phyloP scores from a whole-genome alignment of 257 asterid species.

The Scutellaria minor region DNA sequence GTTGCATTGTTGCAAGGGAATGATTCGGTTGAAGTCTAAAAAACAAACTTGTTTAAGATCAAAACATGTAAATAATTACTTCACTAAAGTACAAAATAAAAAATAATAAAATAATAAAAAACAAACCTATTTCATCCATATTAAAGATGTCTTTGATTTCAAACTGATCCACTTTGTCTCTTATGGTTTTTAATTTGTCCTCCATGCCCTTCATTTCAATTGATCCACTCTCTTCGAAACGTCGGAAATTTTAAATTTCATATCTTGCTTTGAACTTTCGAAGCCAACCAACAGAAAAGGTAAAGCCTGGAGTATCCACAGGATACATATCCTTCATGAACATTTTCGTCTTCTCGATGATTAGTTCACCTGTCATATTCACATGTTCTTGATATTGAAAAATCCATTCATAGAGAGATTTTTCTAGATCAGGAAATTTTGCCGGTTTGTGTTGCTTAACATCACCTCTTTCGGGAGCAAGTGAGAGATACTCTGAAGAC shows the following conservation, averaged over 20 bases:
- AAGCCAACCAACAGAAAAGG: neutral
- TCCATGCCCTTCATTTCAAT: too few species aligned
- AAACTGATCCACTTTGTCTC: too few species aligned
- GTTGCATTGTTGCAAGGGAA: too few species aligned
- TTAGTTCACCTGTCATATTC: neutral
- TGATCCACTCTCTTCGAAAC: neutral
- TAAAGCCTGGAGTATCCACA: neutral
- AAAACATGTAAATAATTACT: neutral
- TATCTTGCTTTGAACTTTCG: slow-evolving; percentile 5
- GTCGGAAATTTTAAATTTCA: neutral
- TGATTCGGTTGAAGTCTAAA: too few species aligned
- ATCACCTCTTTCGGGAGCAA: neutral
- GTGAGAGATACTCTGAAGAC: slow-evolving; percentile 3
- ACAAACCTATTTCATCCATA: neutral
- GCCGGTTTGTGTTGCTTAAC: neutral
- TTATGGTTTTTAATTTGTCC: too few species aligned
- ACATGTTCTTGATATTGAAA: neutral
- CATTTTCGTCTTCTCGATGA: neutral
- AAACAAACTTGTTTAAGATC: neutral
- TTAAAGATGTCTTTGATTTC: too few species aligned
- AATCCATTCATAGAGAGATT: too few species aligned
- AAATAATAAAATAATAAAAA: neutral
- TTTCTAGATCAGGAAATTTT: neutral
- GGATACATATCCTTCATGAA: neutral
- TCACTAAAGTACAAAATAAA: neutral